Evolutionary conservation across 495 filamentous ascomycete genomes (phyloP), one percentile per base, ranked within the genome.

Genomic region (Aspergillus nanangensis): DNA sequence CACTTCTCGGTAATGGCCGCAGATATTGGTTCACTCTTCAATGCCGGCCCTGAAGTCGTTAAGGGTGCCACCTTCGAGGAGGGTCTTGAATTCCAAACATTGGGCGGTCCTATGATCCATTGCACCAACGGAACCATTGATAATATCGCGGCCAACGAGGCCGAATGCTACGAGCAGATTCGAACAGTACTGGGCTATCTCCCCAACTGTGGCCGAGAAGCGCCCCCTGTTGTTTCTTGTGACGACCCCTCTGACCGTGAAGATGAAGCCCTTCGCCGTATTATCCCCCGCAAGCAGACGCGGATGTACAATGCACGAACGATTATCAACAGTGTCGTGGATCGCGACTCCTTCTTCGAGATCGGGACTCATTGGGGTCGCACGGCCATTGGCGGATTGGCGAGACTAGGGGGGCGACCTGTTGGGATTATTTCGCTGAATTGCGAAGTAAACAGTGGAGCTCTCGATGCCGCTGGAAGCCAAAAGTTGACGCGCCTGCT

Each of bases 1-100:
- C 81, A 83, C 51, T 84, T 84, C 54, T 78, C 76, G 8, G 80
- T 84, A 37, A 84, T 83, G 79, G 78, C 79, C 4, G 77, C 68
- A 7, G 78, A 83, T 55, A 66, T 84, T 3, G 81, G 79, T 0
- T 67, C 72, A 2, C 51, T 84, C 7, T 82, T 84, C 55, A 83
- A 83, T 51, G 81, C 81, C 5, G 81, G 81, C 1, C 80, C 81
- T 0, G 76, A 80, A 37, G 79, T 84, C 7, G 81, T 83, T 11
- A 71, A 76, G 37, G 73, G 70, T 18, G 78, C 79, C 4, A 82
- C 79, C 0, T 78, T 80, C 50, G 79, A 82, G 58, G 77, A 82
- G 63, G 77, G 69, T 1, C 66, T 84, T 1, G 71, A 67, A 17
- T 76, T 79, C 44, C 71, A 71, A 32, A 71, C 77, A 35, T 59